These are phyloP conservation scores for Phytomonas francai DNA, from an alignment of 208 protist species.

Conservation along the genomic window DNA sequence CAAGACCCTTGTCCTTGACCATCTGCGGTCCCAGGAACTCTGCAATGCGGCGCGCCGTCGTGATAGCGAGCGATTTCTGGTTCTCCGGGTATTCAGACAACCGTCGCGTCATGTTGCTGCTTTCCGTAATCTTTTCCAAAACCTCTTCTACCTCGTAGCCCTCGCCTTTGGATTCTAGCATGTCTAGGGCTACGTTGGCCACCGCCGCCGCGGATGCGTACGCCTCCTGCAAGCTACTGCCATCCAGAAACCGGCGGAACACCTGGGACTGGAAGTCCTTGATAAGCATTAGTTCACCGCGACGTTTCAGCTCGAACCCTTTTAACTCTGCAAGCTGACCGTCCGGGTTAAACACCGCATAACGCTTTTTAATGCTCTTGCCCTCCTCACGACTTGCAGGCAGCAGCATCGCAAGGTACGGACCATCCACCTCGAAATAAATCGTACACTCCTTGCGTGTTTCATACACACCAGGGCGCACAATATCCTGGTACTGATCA, in stretches of 20 bases:
- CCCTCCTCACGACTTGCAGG: conserved; percentile 98
- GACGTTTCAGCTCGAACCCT: conserved; percentile 99
- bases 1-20: conserved; percentile 96
- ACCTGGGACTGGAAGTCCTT: conserved; percentile 98
- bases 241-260: conserved; percentile 95
- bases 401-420: conserved; percentile 99
- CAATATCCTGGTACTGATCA: conserved; percentile 96
- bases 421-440: conserved; percentile 99
- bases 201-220: conserved; percentile 95
- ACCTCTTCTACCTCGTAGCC: conserved; percentile 94
- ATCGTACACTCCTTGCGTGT: conserved; percentile 95
- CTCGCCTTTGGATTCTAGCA: conserved; percentile 90
- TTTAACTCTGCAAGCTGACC: conserved; percentile 98
- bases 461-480: conserved; percentile 60
- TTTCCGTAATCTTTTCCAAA: conserved; percentile 97
- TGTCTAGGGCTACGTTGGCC: conserved; percentile 96
- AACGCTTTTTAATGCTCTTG: conserved; percentile 98
- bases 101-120: conserved; percentile 93
- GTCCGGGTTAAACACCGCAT: conserved; percentile 99
- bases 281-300: conserved; percentile 99
- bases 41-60: conserved; percentile 94
- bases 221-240: conserved; percentile 91
- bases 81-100: conserved; percentile 95
- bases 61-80: conserved; percentile 99
- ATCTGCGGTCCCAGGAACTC: conserved; percentile 98